These are phyloP conservation scores for Daldinia sp. DNA, from an alignment of 2,329 filamentous ascomycete species.

Conservation along the genomic window DNA sequence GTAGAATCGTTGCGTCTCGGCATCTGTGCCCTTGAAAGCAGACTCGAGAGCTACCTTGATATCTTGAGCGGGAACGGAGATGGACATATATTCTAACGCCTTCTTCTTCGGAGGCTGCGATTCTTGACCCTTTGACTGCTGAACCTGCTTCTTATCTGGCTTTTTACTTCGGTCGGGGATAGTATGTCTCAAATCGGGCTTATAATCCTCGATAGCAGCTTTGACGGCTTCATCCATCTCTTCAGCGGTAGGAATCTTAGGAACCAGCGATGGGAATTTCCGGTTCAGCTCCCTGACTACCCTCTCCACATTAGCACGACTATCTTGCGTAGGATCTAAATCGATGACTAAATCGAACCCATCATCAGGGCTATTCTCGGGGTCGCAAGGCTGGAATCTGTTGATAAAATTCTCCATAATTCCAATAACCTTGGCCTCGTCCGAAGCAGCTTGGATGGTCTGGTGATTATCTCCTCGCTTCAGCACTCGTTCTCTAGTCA, in stretches of 20 bases:
- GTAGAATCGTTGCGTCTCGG: constrained; percentile 75
- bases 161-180: constrained; percentile 70
- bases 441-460: constrained; percentile 89
- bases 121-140: constrained; percentile 54
- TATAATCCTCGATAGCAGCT: constrained; percentile 80
- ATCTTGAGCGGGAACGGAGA: constrained; percentile 59
- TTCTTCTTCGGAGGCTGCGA: constrained; percentile 59
- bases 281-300: constrained; percentile 77
- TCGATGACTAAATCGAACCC: constrained; percentile 88
- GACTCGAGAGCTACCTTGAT: constrained; percentile 72
- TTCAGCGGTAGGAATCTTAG: constrained; percentile 75
- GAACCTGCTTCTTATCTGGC: constrained; percentile 59
- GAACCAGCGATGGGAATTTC: constrained; percentile 82
- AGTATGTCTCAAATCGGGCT: constrained; percentile 79
- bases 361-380: constrained; percentile 76
- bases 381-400: constrained; percentile 83
- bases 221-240: constrained; percentile 85
- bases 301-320: constrained; percentile 86
- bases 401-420: constrained; percentile 96
- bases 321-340: constrained; percentile 81
- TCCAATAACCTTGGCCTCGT: constrained; percentile 77
- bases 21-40: constrained; percentile 69
- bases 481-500: constrained; percentile 84
- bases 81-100: constrained; percentile 68
- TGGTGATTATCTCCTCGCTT: constrained; percentile 95